These are phyloP conservation scores for Claviceps sp. DNA, from an alignment of 2,329 filamentous ascomycete genomes.

Conservation along the genomic window DNA sequence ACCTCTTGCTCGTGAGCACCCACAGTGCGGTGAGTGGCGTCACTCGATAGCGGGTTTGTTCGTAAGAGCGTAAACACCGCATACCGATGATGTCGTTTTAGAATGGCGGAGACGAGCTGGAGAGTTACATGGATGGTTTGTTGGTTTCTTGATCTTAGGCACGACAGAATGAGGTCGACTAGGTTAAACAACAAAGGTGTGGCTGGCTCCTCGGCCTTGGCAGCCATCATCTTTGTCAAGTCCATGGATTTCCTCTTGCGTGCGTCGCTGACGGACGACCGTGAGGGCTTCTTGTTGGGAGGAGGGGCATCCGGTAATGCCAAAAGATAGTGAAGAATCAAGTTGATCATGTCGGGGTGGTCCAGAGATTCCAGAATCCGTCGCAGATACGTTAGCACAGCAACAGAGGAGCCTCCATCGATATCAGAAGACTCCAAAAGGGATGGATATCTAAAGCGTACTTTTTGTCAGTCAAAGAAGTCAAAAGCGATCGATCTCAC, in stretches of 20 bases:
- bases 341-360: constrained; percentile 85
- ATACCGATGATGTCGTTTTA: constrained; percentile 79
- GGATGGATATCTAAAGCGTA: constrained; percentile 65
- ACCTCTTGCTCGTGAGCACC: constrained; percentile 66
- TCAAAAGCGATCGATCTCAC: too few species aligned
- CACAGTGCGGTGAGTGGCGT: constrained; percentile 47
- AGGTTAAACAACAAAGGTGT: constrained; percentile 87
- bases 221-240: constrained; percentile 64
- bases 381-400: constrained; percentile 84
- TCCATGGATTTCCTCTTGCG: constrained; percentile 83
- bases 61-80: constrained; percentile 65
- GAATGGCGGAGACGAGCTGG: constrained; percentile 72
- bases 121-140: constrained; percentile 86
- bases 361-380: constrained; percentile 84
- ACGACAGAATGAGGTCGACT: constrained; percentile 78
- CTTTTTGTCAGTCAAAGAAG: not conserved
- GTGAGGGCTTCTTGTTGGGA: constrained; percentile 21
- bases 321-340: constrained; percentile 84
- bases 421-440: constrained; percentile 93
- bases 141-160: constrained; percentile 67
- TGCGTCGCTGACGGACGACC: constrained; percentile 49
- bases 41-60: constrained; percentile 43
- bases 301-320: constrained; percentile 52
- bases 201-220: constrained; percentile 56
- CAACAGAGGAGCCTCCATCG: constrained; percentile 90